A percentile compares a stretch with the other conserved stretches of the same genome.
Evolutionary conservation across 1,139 yeast species (phyloP).

Genomic region (Pichia sp.): DNA sequence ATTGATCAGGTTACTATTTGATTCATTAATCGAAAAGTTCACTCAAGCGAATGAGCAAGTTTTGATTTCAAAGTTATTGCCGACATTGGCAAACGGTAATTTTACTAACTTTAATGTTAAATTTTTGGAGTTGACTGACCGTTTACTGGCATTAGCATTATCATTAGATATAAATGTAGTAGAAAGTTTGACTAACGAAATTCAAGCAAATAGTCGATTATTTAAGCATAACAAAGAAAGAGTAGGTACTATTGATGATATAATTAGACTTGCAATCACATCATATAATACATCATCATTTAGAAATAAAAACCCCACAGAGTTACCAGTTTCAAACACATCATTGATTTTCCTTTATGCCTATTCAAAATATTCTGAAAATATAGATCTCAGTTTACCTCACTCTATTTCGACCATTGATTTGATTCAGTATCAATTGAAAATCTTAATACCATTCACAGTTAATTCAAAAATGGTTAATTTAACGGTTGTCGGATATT

Average conservation of each 20-base stretch:
- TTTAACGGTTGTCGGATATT: slow-evolving; percentile 15
- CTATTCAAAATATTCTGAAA: slow-evolving; percentile 19
- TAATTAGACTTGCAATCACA: slow-evolving; percentile 35
- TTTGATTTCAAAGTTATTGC: slow-evolving; percentile 7
- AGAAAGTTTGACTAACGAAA: slow-evolving; percentile 33
- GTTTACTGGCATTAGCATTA: slow-evolving; percentile 40
- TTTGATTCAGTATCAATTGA: slow-evolving; percentile 24
- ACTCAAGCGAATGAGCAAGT: not conserved
- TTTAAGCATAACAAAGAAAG: slow-evolving; percentile 21
- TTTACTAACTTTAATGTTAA: not conserved
- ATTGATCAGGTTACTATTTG: slow-evolving; percentile 36
- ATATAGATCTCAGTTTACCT: slow-evolving; percentile 8
- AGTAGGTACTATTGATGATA: slow-evolving; percentile 24
- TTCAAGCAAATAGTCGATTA: slow-evolving; percentile 24
- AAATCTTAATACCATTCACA: slow-evolving; percentile 23
- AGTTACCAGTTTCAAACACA: slow-evolving; percentile 26
- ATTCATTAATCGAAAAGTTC: slow-evolving; percentile 6
- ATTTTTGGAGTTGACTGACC: slow-evolving; percentile 33
- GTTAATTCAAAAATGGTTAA: slow-evolving; percentile 18
- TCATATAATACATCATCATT: slow-evolving; percentile 25
- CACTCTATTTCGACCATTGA: slow-evolving; percentile 10
- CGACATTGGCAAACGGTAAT: not conserved
- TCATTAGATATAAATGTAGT: slow-evolving; percentile 59
- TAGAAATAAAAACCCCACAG: slow-evolving; percentile 6
- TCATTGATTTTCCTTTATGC: slow-evolving; percentile 31